These are phyloP conservation scores for Dillenia suffruticosa DNA, from an alignment of 164 flowering plant genomes.

Conservation along the genomic window DNA sequence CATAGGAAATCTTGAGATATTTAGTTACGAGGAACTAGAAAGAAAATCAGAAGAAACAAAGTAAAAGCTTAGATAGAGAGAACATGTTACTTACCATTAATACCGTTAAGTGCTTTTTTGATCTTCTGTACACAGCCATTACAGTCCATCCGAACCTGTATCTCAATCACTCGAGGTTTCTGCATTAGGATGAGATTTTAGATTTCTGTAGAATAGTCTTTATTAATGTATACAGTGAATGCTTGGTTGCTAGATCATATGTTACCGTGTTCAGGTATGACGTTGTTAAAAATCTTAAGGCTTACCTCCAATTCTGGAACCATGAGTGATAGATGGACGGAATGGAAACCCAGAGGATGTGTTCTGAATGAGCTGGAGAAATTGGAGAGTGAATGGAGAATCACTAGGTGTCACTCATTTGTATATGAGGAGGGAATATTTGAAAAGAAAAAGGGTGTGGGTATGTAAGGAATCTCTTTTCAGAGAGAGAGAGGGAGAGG, in stretches of 20 bases:
- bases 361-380: slow-evolving; percentile 18
- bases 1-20: too few species aligned
- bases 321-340: slow-evolving; percentile 29
- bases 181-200: slow-evolving; percentile 21
- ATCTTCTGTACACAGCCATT: slow-evolving; percentile 96
- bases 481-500: slow-evolving; percentile 3
- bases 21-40: too few species aligned
- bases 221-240: background rate
- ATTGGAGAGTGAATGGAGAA: slow-evolving; percentile 28
- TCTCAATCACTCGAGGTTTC: slow-evolving; percentile 78
- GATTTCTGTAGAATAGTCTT: background rate
- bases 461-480: slow-evolving; percentile 63
- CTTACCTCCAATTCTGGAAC: slow-evolving; percentile 62
- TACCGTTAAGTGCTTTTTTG: slow-evolving; percentile 77
- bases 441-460: slow-evolving; percentile 52
- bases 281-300: background rate
- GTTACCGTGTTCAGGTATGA: background rate
- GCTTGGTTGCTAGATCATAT: background rate
- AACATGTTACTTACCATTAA: slow-evolving; percentile 38
- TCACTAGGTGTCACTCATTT: slow-evolving; percentile 38
- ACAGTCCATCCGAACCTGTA: slow-evolving; percentile 90
- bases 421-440: slow-evolving; percentile 48
- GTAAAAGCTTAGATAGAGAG: background rate
- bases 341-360: slow-evolving; percentile 7
- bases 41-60: background rate